Evolutionary conservation across 75 land plant genomes (phyloP), one percentile per base, ranked within the genome.

Genomic region (Pseudotsuga menziesii): DNA sequence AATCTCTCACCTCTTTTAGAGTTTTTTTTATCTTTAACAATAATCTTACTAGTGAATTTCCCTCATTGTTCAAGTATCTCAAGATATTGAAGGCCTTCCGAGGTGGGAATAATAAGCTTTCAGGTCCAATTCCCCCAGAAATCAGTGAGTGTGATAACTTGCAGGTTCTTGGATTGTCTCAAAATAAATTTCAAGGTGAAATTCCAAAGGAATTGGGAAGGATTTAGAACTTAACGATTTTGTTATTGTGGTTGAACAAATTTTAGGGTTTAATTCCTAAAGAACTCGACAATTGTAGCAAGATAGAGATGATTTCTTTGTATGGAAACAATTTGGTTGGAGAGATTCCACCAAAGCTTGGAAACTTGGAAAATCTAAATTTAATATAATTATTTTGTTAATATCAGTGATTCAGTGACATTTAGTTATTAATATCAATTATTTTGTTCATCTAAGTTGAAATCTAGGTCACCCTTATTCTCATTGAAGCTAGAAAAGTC

Each of bases 121-220:
- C 82, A 61, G 94, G 98, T 8, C 72, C 84, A 57, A 74, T 95
- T n/a, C 96, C 98, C 25, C 64, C n/a, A 0, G 88, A 90, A 63
- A 88, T 91, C 11, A 41, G 85, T 58, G 79, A 79, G 8, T 91
- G 94, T 69, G 56, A 78, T 62, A 85, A 74, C 77, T 75, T 94
- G 71, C 27, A 76, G 71, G 11, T 79, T 11, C 82, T 95, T 32
- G 89, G 94, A 66, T 82, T 93, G 58, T 91, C 88, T n/a, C 86
- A 88, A 69, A 95, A 91, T 70, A 59, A 82, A 3, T 56, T 95
- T 22, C 55, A 74, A 55, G 96, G 98, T 13, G 59, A 73, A 20
- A 70, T 95, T 29, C 98, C 96, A 0, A 74, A 75, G 57, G 85
- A 86, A 22, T 54, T 95, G 14, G 94, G 98, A n/a, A 82, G 54